These are phyloP conservation scores for Eucalyptus pumila DNA, from an alignment of 345 rosid genomes.

Conservation along the genomic window DNA sequence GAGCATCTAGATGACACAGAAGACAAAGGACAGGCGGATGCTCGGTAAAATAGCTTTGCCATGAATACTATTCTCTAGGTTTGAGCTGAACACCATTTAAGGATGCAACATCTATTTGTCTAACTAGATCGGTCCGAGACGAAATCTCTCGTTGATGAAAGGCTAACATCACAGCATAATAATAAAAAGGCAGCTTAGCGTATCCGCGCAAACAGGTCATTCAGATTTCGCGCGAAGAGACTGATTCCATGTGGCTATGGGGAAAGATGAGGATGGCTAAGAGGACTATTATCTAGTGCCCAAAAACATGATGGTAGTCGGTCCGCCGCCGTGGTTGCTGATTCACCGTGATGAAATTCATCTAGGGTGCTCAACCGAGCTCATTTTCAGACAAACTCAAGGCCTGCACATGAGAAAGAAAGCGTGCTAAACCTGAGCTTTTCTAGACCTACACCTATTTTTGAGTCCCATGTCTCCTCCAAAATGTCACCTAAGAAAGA, in stretches of 20 bases:
- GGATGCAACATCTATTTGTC: not conserved
- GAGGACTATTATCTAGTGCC: not conserved
- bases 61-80: not conserved
- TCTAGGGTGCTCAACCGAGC: not conserved
- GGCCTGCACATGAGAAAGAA: not conserved
- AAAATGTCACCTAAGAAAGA: not conserved
- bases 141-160: not conserved
- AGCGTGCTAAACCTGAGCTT: not conserved
- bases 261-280: not conserved
- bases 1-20: not conserved
- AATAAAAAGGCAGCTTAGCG: not conserved
- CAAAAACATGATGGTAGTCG: not conserved
- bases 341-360: not conserved
- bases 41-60: not conserved
- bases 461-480: not conserved
- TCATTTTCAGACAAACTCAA: not conserved
- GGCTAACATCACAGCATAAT: not conserved
- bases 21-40: not conserved
- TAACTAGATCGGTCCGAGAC: not conserved
- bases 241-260: not conserved
- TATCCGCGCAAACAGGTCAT: not conserved
- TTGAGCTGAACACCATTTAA: not conserved
- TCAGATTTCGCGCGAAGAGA: not conserved
- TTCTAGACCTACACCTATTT: not conserved
- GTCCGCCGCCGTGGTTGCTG: not conserved